Base-by-base conservation (phyloP, 306 rosid genomes). In the Castanopsis chinensis region DNA sequence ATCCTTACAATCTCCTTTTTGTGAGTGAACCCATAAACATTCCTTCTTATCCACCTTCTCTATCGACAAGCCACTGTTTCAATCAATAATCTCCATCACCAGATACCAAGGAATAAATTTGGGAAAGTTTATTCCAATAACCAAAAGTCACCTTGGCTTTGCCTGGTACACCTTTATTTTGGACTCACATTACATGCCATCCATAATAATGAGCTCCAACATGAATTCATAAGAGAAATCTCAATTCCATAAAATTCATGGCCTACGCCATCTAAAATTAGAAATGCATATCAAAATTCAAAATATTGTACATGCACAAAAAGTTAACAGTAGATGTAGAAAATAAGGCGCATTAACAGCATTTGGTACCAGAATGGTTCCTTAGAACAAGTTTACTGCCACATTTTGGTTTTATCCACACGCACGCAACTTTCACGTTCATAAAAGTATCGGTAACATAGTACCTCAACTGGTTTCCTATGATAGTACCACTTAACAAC, bases 391-490 rank as follows among this genome's bases (percentile, higher is more conserved):
- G 69, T 69, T 80, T 81, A 74, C 82, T 49, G 49, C 67, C 70
- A 57, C n/a, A 81, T 33, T 80, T 80, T 27, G 43, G 56, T 76
- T 71, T 84, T 82, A 79, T 54, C 56, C 73, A 71, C 79, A 68
- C 55, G 43, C 72, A 80, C 70, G 83, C n/a, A 72, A 84, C 72
- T 71, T 71, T 72, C 58, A 76, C 75, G 81, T 77, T 79, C 45
- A 79, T 79, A 85, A 83, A 73, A 73, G 64, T 33, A 59, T 69
- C 72, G 54, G 67, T 33, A 80, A 56, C 21, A 72, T 83, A 69
- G 57, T 49, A 79, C 84, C 83, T 28, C 56, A 78, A 75, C 57
- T 75, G 33, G 57, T 72, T 55, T 49, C 74, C 33, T 7, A 18
- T 19, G 49, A 33, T 0, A 41, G 21, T 52, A 77, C 30, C 49